These are phyloP conservation scores for Sarocladium kiliense DNA, from an alignment of 2,329 filamentous ascomycete genomes.

Conservation along the genomic window DNA sequence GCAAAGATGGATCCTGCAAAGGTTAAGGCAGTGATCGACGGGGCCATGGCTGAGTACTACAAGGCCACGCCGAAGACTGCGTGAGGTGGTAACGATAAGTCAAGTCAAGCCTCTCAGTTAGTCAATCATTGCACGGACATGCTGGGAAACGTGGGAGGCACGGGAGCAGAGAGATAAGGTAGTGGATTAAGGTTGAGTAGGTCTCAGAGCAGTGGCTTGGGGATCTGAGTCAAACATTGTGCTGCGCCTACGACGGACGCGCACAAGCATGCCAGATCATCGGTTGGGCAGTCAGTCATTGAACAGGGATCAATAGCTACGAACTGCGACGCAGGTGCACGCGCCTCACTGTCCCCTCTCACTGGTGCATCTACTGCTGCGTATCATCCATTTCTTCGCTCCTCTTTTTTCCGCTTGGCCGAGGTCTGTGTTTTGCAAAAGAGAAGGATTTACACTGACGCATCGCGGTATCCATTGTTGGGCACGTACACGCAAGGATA, in stretches of 20 bases:
- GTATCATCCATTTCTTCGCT: too few species aligned
- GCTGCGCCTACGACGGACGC: background rate
- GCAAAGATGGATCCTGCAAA: slow-evolving; percentile 54
- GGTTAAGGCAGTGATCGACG: slow-evolving; percentile 54
- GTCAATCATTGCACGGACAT: too few species aligned
- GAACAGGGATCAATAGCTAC: background rate
- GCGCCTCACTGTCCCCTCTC: background rate
- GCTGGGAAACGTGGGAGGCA: slow-evolving; percentile 1
- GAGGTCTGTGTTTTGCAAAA: too few species aligned
- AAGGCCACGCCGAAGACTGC: slow-evolving; percentile 17
- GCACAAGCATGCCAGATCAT: slow-evolving; percentile 4
- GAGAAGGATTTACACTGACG: too few species aligned
- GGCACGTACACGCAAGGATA: too few species aligned
- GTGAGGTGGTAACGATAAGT: background rate
- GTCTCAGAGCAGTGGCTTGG: background rate
- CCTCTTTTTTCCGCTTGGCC: too few species aligned
- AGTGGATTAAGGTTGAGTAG: slow-evolving; percentile 1
- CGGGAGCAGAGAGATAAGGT: background rate
- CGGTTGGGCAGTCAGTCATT: background rate
- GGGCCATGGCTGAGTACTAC: slow-evolving; percentile 43
- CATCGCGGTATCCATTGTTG: too few species aligned
- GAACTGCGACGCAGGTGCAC: background rate
- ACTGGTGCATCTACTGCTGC: too few species aligned
- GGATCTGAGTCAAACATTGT: slow-evolving; percentile 2
- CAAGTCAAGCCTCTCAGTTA: too few species aligned